Evolutionary conservation across 78 protist genomes (phyloP), one percentile per base, ranked within the genome.

Genomic region (Dictyostelium intermedium): DNA sequence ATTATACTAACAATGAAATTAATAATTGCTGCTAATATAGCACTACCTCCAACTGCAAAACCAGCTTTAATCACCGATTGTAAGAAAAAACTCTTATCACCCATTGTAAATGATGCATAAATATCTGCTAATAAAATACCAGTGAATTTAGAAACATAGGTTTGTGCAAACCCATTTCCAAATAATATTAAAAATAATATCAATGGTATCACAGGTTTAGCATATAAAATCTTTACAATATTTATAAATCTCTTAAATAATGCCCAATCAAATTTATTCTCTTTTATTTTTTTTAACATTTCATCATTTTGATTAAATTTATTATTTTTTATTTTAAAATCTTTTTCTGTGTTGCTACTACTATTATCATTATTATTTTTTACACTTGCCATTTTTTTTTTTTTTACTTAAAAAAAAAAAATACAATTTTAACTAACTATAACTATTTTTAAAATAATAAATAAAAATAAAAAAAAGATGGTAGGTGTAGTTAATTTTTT

Each of bases 191-290:
- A 23, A 18, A 89, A 50, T 25, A 89, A 53, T 1, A n/a, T 7
- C 7, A 56, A 50, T 2, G 93, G 86, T n/a, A 89, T 80, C 14
- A 69, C 4, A 5, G 93, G 93, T 6, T 3, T 16, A 1, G 23
- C 2, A 70, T 41, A 89, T 20, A 89, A 78, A 13, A 89, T 37
- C 14, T 27, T 41, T 3, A 80, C 5, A 63, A 89, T 69, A 1
- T 30, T 27, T 8, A 25, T 3, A 47, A 89, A 89, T 30, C 93
- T 53, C n/a, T 45, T 37, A 30, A 89, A 80, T 6, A 89, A 47
- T n/a, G 7, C 34, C 72, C 56, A 66, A 89, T 89, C 93, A 63
- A 53, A 89, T 47, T 63, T 78, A 47, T 78, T 89, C 30, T 85
- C 72, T 16, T 76, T 76, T 1, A 76, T 76, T 25, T 76, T 34